A percentile compares a stretch with the other conserved stretches of the same genome.
Conservation (phyloP, 2,329 filamentous ascomycete species). For the Basipetospora chlamydospora region DNA sequence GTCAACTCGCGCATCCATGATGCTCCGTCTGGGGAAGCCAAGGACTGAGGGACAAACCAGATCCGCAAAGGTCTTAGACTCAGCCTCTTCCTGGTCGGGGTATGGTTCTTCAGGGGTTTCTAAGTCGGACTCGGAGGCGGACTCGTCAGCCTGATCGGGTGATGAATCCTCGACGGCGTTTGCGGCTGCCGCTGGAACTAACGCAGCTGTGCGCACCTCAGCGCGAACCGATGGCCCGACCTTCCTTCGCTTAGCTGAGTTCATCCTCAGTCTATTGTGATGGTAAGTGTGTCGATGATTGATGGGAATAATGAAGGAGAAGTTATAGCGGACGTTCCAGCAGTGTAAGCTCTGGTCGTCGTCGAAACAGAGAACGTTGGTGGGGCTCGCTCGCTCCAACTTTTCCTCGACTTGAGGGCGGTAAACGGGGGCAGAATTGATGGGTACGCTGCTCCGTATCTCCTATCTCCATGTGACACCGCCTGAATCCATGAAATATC, state of each 20-base stretch:
- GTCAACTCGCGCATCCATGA: slow-evolving; percentile 7
- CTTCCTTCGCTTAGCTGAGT: slow-evolving; percentile 26
- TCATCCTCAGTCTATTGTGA: too few relatives aligned
- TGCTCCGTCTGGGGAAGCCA: too few relatives aligned
- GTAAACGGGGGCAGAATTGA: neutral
- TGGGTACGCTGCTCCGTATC: too few relatives aligned
- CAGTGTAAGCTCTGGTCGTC: too few relatives aligned
- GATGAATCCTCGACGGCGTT: neutral
- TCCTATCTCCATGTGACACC: slow-evolving; percentile 8
- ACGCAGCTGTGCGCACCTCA: too few relatives aligned
- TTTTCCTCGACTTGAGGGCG: slow-evolving; percentile 16
- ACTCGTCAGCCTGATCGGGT: slow-evolving; percentile 1
- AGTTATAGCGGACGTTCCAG: too few relatives aligned
- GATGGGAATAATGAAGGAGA: too few relatives aligned
- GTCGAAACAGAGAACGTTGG: too few relatives aligned
- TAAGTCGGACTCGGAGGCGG: slow-evolving; percentile 7
- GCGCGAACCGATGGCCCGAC: too few relatives aligned
- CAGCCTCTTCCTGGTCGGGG: slow-evolving; percentile 10
- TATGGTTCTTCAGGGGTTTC: slow-evolving; percentile 1
- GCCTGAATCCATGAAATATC: slow-evolving; percentile 2
- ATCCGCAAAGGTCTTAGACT: slow-evolving; percentile 50
- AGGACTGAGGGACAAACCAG: slow-evolving; percentile 25
- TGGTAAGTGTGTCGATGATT: too few relatives aligned
- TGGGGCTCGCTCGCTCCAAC: slow-evolving; percentile 19
- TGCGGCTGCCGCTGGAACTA: too few relatives aligned